phyloP scores from a whole-genome alignment of 345 rosid genomes.

The Crucihimalaya himalaica region DNA sequence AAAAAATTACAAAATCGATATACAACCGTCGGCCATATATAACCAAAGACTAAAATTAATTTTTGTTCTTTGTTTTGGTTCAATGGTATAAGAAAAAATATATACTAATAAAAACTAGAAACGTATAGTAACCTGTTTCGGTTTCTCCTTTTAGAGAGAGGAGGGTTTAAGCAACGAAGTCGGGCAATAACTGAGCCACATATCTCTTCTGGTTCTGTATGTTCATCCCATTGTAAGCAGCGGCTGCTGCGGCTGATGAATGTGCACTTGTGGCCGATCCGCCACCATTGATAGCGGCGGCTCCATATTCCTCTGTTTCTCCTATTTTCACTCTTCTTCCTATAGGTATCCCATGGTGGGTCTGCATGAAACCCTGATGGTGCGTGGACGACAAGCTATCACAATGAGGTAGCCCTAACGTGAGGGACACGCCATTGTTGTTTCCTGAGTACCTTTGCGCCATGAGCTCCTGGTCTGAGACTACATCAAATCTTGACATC shows the following conservation, averaged over 20 bases:
- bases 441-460: constrained; percentile 60
- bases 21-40: constrained; percentile 68
- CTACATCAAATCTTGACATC: constrained; percentile 65
- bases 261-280: constrained; percentile 56
- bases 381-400: constrained; percentile 82
- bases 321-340: constrained; percentile 75
- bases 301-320: constrained; percentile 67
- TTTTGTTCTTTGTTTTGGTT: constrained; percentile 39
- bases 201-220: constrained; percentile 88
- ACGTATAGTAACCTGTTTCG: constrained; percentile 40
- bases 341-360: constrained; percentile 66
- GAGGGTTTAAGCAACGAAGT: constrained; percentile 70
- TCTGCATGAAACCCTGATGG: constrained; percentile 75
- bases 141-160: constrained; percentile 1
- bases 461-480: constrained; percentile 63
- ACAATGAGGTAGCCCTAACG: constrained; percentile 87
- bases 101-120: constrained; percentile 52
- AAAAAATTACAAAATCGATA: constrained; percentile 79
- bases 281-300: constrained; percentile 43
- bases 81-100: constrained; percentile 59
- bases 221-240: constrained; percentile 69
- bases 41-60: constrained; percentile 63
- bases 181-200: constrained; percentile 81
- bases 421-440: constrained; percentile 86
- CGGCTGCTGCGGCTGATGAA: constrained; percentile 38